Base-by-base conservation (phyloP, 495 filamentous ascomycete species). In the Aspergillus conjunctus region DNA sequence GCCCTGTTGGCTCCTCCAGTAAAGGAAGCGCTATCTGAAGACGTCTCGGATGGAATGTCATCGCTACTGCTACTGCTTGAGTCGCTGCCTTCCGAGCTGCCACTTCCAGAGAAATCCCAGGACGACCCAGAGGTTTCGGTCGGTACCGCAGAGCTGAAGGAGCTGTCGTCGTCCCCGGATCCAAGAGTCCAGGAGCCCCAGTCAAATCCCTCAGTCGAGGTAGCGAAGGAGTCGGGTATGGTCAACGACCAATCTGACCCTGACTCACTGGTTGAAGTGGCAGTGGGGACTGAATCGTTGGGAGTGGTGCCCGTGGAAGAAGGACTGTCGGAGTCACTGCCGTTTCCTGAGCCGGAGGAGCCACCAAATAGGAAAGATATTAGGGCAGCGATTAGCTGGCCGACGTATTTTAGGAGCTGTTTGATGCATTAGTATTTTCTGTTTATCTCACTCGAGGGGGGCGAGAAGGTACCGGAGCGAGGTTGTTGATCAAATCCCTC, bases 371-470 rank as follows among this genome's bases (percentile, higher is more conserved):
- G 17, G 14, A 15, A 18, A 17, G 14, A 15, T 2, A 46, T 46
- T 46, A 46, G 15, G 43, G 43, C 17, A 7, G 43, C 43, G 43
- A 46, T 46, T 20, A 46, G 15, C 18, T 46, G 43, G 43, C 43
- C 43, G 43, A 46, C 43, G 18, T 46, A 46, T 46, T 57, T 39
- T 11, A 57, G 17, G 41, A 57, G 33, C 54, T 57, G 20, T 37
- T 1, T n/a, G 4, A 21, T 45, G 18, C 4, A 17, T 56, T 33
- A 48, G 41, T n/a, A 17, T 46, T 46, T 18, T n/a, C 14, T 18
- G 5, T 18, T 46, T 0, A 11, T 41, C 1, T 1, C 4, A 15
- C 1, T n/a, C 2, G 14, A 3, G 18, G 43, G 18, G 7, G 15
- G 15, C 0, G 15, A 20, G 22, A 11, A 17, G 41, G 12, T 48